Evolutionary conservation across 192 early-diverging fungal species (phyloP).

Genomic region (Rhizoclosmatium globosum): DNA sequence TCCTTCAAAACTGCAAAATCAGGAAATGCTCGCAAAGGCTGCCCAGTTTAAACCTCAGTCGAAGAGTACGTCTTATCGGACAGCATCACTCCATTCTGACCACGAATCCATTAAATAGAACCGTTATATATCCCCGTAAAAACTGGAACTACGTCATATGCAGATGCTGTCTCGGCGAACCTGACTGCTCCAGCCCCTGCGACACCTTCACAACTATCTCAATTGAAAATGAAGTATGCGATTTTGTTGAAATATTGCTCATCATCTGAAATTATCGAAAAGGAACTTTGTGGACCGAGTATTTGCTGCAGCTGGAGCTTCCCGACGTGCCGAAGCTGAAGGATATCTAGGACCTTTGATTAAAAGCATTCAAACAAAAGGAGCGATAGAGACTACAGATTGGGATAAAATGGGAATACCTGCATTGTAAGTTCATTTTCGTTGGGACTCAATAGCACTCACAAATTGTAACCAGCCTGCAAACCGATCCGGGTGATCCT

Average conservation of each 20-base stretch:
- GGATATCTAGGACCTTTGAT: constrained; percentile 68
- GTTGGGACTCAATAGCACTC: constrained; percentile 19
- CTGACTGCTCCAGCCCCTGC: neutral
- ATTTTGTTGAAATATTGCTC: neutral
- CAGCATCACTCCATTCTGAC: too few species aligned
- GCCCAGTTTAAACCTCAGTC: constrained; percentile 33
- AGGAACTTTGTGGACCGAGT: constrained; percentile 18
- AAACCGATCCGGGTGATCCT: neutral
- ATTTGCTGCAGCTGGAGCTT: constrained; percentile 23
- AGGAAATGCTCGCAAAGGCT: constrained; percentile 22
- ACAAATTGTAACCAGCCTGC: neutral
- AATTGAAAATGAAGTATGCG: neutral
- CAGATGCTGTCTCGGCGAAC: neutral
- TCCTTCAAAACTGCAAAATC: neutral
- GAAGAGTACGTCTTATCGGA: neutral
- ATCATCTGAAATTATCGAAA: neutral
- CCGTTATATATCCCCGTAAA: constrained; percentile 1
- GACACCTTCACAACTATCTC: neutral
- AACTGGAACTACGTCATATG: neutral
- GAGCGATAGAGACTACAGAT: constrained; percentile 62
- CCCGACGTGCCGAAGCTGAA: constrained; percentile 50
- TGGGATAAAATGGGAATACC: constrained; percentile 79
- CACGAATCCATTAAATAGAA: neutral
- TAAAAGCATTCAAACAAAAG: constrained; percentile 45
- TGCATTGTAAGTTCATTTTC: constrained; percentile 49